Evolutionary conservation across 306 rosid species (phyloP).

Genomic region (Prosopis cineraria): DNA sequence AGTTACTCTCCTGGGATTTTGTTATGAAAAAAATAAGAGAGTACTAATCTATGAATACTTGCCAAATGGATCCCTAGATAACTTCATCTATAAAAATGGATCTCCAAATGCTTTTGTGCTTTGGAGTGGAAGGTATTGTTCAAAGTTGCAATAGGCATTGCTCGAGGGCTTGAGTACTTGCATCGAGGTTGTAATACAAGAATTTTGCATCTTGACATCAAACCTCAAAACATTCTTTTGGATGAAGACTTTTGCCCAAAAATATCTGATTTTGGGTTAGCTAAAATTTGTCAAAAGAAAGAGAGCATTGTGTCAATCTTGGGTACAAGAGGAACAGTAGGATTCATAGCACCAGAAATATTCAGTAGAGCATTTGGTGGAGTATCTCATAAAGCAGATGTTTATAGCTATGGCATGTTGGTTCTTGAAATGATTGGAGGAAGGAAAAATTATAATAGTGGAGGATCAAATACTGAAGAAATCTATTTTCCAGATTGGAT

Average conservation of each 20-base stretch:
- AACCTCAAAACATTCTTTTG: too few species aligned
- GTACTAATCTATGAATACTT: slow-evolving; percentile 32
- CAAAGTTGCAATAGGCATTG: slow-evolving; percentile 41
- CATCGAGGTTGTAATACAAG: slow-evolving; percentile 23
- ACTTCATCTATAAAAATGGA: slow-evolving; percentile 15
- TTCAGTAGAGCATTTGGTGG: too few species aligned
- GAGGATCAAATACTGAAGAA: too few species aligned
- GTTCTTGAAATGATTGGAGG: too few species aligned
- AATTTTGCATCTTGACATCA: background rate
- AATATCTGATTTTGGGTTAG: too few species aligned
- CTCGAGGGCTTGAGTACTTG: slow-evolving; percentile 50
- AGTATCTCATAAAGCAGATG: too few species aligned
- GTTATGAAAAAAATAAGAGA: slow-evolving; percentile 12
- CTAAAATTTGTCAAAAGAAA: background rate
- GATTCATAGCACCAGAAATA: too few species aligned
- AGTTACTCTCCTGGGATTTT: background rate
- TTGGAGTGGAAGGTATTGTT: slow-evolving; percentile 30
- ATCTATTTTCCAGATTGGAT: too few species aligned
- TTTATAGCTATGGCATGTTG: too few species aligned
- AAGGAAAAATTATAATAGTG: too few species aligned
- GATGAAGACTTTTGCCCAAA: too few species aligned
- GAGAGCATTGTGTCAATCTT: background rate
- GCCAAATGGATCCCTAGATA: slow-evolving; percentile 53
- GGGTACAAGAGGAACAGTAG: too few species aligned
- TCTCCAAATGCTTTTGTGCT: background rate